These are phyloP conservation scores for Vitrella brassicaformis DNA, from an alignment of 73 alveolate genomes.

Conservation along the genomic window DNA sequence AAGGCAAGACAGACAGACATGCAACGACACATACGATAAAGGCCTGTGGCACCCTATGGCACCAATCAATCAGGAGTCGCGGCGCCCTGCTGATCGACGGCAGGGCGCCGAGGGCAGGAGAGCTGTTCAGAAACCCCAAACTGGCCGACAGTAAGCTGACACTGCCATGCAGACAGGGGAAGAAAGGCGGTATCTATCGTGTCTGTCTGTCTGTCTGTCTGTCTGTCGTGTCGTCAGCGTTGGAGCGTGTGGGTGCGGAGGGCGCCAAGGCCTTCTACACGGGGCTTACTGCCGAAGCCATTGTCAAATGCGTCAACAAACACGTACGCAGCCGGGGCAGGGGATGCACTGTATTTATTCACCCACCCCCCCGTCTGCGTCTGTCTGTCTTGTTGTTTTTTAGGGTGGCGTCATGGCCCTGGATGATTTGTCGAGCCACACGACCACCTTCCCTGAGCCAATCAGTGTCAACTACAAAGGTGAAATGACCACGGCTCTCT, in stretches of 20 bases:
- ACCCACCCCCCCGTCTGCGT: neutral
- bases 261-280: too few species aligned
- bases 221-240: too few species aligned
- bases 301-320: too few species aligned
- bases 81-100: neutral
- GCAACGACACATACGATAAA: too few species aligned
- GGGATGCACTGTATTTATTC: too few species aligned
- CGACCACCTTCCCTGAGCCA: neutral
- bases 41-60: too few species aligned
- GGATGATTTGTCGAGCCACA: neutral
- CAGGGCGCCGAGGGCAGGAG: neutral
- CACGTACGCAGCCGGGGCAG: neutral
- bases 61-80: neutral
- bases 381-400: neutral
- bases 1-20: too few species aligned
- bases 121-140: neutral
- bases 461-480: neutral
- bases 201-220: too few species aligned
- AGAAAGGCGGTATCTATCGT: too few species aligned
- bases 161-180: neutral
- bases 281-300: too few species aligned
- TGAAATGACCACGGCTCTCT: too few species aligned
- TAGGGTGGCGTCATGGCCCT: neutral
- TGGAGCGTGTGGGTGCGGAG: too few species aligned
- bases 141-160: neutral